Evolutionary conservation across 352 stramenopile species (phyloP).

Genomic region (Phytophthora idaei): DNA sequence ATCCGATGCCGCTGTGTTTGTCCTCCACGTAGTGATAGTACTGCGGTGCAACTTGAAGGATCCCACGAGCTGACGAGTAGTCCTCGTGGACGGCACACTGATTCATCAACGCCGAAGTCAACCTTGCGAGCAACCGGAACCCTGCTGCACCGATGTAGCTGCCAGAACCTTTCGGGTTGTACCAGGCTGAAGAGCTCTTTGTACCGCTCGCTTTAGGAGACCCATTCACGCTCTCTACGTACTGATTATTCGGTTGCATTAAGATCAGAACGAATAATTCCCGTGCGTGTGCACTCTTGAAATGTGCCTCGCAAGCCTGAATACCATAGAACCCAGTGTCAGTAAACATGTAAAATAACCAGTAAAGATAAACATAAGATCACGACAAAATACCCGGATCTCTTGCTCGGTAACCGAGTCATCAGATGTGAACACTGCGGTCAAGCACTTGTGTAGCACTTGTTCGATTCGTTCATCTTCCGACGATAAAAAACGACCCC

Average conservation of each 20-base stretch:
- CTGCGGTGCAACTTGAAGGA: constrained; percentile 80
- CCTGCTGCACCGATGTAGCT: constrained; percentile 76
- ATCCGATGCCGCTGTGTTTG: constrained; percentile 71
- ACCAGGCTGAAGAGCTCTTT: constrained; percentile 57
- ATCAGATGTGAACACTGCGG: constrained; percentile 83
- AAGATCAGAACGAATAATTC: constrained; percentile 87
- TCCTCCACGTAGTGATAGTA: constrained; percentile 86
- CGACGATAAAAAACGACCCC: constrained; percentile 53
- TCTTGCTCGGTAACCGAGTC: constrained; percentile 61
- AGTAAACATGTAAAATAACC: constrained; percentile 1
- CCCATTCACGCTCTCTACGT: constrained; percentile 53
- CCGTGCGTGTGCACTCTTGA: constrained; percentile 73
- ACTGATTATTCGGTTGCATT: constrained; percentile 86
- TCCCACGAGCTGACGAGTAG: constrained; percentile 78
- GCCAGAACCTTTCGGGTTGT: constrained; percentile 83
- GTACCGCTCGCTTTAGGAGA: constrained; percentile 29
- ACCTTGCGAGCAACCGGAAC: constrained; percentile 63
- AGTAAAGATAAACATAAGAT: not conserved
- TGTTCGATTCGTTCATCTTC: constrained; percentile 83
- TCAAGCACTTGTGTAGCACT: constrained; percentile 83
- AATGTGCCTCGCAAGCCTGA: constrained; percentile 64
- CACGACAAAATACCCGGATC: constrained; percentile 43
- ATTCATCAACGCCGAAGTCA: constrained; percentile 72
- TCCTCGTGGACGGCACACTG: constrained; percentile 79
- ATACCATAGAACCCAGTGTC: not conserved